These are phyloP conservation scores for Wakefieldia striispora DNA, from an alignment of 768 basidiomycete species.

Conservation along the genomic window DNA sequence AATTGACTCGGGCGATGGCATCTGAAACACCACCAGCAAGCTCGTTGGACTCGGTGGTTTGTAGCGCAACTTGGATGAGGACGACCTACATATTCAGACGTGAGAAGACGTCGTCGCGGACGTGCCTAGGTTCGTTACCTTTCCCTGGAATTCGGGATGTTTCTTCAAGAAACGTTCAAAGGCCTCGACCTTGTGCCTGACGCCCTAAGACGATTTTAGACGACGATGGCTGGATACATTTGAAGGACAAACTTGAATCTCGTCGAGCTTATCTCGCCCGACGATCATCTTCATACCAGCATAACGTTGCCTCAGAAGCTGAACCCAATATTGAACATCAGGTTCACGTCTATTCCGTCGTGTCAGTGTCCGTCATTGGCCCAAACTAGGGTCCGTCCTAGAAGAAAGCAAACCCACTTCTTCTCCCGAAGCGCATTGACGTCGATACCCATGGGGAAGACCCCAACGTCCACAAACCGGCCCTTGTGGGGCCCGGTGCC, in stretches of 20 bases:
- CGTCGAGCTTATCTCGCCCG: conserved; percentile 86
- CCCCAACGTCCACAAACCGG: conserved; percentile 79
- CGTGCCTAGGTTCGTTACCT: conserved; percentile 37
- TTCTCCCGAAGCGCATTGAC: conserved; percentile 64
- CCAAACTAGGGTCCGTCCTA: background rate
- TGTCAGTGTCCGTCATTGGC: conserved; percentile 6
- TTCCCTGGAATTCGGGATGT: conserved; percentile 76
- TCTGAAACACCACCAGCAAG: conserved; percentile 71
- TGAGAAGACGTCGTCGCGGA: background rate
- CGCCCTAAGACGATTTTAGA: conserved; percentile 43
- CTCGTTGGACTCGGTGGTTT: conserved; percentile 77
- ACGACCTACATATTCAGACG: conserved; percentile 46
- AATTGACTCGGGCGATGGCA: conserved; percentile 73
- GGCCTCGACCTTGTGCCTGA: conserved; percentile 78
- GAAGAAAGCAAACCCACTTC: conserved; percentile 43
- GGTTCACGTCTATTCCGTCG: conserved; percentile 53
- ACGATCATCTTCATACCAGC: conserved; percentile 85
- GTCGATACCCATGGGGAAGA: conserved; percentile 92
- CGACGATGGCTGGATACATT: background rate
- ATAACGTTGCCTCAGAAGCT: conserved; percentile 76
- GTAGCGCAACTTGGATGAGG: conserved; percentile 84
- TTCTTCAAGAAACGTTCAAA: conserved; percentile 81
- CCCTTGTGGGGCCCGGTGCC: conserved; percentile 26
- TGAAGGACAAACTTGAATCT: conserved; percentile 48
- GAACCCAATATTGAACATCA: conserved; percentile 82